Conservation (phyloP, 441 rosid species). For the Eutrema salsugineum region DNA sequence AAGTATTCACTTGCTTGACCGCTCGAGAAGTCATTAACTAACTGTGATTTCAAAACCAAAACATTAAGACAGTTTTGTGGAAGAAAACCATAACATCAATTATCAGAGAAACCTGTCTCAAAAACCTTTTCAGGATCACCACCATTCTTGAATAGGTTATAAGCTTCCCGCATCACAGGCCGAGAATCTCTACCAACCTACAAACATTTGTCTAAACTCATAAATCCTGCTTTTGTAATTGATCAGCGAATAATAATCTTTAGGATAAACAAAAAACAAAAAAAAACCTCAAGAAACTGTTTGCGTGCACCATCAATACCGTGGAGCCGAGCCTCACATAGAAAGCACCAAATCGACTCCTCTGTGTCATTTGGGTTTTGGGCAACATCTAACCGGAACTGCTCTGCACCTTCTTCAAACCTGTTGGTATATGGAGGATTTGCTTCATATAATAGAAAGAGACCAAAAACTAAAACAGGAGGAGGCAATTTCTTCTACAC, state of each 20-base stretch:
- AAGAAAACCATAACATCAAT: neutral
- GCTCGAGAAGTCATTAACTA: slow-evolving; percentile 52
- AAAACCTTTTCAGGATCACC: slow-evolving; percentile 89
- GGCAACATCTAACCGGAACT: slow-evolving; percentile 78
- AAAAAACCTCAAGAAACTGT: slow-evolving; percentile 64
- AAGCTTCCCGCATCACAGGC: slow-evolving; percentile 83
- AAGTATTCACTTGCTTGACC: slow-evolving; percentile 56
- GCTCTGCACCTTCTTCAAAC: slow-evolving; percentile 72
- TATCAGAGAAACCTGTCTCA: neutral
- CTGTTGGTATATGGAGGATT: slow-evolving; percentile 25
- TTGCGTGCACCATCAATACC: slow-evolving; percentile 69
- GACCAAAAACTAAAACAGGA: neutral
- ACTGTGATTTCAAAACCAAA: slow-evolving; percentile 32
- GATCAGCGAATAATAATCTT: neutral
- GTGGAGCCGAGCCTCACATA: slow-evolving; percentile 69
- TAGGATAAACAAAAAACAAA: neutral
- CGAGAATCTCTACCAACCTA: slow-evolving; percentile 90
- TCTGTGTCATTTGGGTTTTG: slow-evolving; percentile 92
- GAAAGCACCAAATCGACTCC: slow-evolving; percentile 94
- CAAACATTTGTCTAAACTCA: slow-evolving; percentile 2
- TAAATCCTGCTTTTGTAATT: neutral
- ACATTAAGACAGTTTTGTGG: neutral
- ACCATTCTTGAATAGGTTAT: slow-evolving; percentile 71
- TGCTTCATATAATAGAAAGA: neutral
- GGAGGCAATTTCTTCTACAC: neutral